A percentile compares a stretch with the other conserved stretches of the same genome.
Evolutionary conservation across 306 rosid species (phyloP).

Genomic region (Rubus parviflorus): DNA sequence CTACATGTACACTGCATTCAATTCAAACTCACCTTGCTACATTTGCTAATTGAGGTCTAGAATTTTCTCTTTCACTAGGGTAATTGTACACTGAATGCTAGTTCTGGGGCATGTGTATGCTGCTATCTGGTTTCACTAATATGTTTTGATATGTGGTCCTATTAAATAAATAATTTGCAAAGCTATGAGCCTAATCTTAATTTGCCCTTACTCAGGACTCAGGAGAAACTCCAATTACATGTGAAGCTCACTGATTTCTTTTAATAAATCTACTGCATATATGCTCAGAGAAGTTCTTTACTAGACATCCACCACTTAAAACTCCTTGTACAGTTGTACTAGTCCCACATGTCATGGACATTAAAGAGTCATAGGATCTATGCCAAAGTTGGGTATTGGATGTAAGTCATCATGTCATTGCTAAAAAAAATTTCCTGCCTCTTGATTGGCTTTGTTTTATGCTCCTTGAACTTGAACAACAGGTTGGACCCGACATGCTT

Average conservation of each 20-base stretch:
- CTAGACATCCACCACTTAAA: neutral
- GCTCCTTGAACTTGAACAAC: conserved; percentile 32
- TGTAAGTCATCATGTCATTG: neutral
- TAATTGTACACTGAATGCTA: neutral
- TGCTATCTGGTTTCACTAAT: neutral
- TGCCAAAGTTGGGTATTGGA: neutral
- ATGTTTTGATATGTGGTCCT: neutral
- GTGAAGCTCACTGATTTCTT: neutral
- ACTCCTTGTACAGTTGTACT: neutral
- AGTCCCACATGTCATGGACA: conserved; percentile 6
- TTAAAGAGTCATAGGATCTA: neutral
- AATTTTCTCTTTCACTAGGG: neutral
- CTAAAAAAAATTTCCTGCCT: neutral
- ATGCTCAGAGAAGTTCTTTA: neutral
- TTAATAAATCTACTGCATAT: neutral
- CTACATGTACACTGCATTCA: neutral
- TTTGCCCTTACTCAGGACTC: neutral
- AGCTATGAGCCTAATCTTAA: neutral
- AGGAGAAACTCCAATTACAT: neutral
- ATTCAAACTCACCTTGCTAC: neutral
- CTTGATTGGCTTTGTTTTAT: conserved; percentile 1
- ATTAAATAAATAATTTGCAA: neutral
- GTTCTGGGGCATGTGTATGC: neutral
- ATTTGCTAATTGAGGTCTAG: neutral
- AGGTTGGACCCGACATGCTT: conserved; percentile 95